Conservation (phyloP, 768 basidiomycete genomes). For the Agaricus sinodeliciosus region DNA sequence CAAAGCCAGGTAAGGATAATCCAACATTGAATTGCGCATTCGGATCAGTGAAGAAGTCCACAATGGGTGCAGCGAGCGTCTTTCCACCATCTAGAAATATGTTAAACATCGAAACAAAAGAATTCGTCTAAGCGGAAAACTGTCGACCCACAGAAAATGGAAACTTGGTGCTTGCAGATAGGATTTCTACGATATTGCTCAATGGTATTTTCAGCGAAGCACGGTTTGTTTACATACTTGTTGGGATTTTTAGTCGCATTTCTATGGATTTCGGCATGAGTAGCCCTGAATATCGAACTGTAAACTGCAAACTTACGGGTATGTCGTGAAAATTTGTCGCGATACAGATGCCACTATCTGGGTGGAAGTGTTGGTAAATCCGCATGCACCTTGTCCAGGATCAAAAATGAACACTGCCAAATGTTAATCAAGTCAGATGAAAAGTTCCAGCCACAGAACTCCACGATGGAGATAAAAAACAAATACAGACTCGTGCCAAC, state of each 20-base stretch:
- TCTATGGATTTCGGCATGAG: constrained; percentile 7
- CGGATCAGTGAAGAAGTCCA: constrained; percentile 22
- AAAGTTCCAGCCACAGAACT: background rate
- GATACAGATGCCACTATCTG: constrained; percentile 33
- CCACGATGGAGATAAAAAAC: background rate
- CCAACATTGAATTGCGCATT: constrained; percentile 19
- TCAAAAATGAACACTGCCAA: constrained; percentile 26
- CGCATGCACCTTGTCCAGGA: constrained; percentile 32
- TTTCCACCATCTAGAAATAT: constrained; percentile 17
- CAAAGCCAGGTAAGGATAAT: constrained; percentile 21
- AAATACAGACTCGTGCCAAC: constrained; percentile 1
- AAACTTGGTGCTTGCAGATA: constrained; percentile 21
- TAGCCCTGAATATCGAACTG: background rate
- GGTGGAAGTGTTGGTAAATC: constrained; percentile 25
- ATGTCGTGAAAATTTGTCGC: constrained; percentile 22
- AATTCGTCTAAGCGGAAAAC: background rate
- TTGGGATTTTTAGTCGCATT: constrained; percentile 22
- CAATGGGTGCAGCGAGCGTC: constrained; percentile 20
- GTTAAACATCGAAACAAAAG: background rate
- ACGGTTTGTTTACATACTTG: constrained; percentile 12
- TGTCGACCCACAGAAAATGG: constrained; percentile 19
- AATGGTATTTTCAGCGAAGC: background rate
- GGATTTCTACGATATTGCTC: constrained; percentile 20
- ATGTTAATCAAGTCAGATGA: background rate
- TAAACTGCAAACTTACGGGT: constrained; percentile 22